These are phyloP conservation scores for Hyphodiscus sp. DNA, from an alignment of 2,329 filamentous ascomycete genomes.

Conservation along the genomic window DNA sequence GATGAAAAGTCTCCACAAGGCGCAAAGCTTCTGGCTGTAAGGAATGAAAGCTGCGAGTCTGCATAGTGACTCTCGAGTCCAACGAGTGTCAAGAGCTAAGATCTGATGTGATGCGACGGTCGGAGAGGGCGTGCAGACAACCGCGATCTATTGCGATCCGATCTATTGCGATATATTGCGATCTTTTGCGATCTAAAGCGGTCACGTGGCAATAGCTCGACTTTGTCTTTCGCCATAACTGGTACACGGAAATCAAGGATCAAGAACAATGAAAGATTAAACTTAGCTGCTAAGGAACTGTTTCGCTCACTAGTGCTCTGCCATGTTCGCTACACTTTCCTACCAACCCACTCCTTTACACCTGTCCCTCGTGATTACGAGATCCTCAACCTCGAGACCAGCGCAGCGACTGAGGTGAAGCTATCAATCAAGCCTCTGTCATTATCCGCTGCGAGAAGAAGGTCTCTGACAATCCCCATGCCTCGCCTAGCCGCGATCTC, in stretches of 20 bases:
- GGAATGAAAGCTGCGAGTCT: neutral
- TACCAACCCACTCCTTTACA: neutral
- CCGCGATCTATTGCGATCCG: too few species aligned
- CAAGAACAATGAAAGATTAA: neutral
- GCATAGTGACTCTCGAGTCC: neutral
- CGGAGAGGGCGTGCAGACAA: too few species aligned
- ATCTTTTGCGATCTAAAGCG: neutral
- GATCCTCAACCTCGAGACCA: neutral
- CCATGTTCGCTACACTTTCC: neutral
- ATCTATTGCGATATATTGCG: neutral
- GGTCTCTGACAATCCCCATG: neutral
- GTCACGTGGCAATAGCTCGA: neutral
- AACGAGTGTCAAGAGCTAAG: neutral
- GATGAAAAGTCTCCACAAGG: neutral
- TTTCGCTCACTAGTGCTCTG: neutral
- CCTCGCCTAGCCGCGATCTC: neutral
- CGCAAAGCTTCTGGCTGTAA: neutral
- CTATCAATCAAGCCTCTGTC: neutral
- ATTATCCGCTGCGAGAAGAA: neutral
- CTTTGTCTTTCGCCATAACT: neutral
- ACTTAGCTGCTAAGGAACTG: neutral
- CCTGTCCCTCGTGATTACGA: neutral
- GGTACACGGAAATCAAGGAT: neutral
- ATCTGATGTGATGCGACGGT: neutral
- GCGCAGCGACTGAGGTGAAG: neutral